Percentiles rank a stretch among this genome's conserved stretches.
Evolutionary conservation across 2,329 filamentous ascomycete genomes (phyloP).

Genomic region (Colletotrichum nymphaeae): DNA sequence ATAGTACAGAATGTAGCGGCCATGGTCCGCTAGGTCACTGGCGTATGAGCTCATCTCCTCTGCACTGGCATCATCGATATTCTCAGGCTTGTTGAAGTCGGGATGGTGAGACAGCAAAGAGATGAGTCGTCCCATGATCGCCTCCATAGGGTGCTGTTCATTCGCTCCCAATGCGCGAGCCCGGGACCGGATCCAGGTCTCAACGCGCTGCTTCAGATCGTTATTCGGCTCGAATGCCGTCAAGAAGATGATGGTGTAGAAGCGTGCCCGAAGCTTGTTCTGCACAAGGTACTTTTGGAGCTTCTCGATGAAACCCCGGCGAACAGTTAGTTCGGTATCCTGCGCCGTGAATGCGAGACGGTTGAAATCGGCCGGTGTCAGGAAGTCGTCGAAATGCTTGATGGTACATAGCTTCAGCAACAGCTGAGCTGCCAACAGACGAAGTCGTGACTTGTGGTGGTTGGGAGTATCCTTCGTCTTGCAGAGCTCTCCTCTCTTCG

Average conservation of each 20-base stretch:
- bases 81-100: slow-evolving; percentile 72
- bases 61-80: slow-evolving; percentile 11
- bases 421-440: slow-evolving; percentile 83
- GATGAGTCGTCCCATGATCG: slow-evolving; percentile 82
- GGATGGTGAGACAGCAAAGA: slow-evolving; percentile 94
- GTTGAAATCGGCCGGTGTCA: slow-evolving; percentile 82
- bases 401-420: slow-evolving; percentile 86
- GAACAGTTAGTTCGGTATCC: slow-evolving; percentile 79
- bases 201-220: slow-evolving; percentile 78
- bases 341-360: slow-evolving; percentile 84
- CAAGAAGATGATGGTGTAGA: slow-evolving; percentile 90
- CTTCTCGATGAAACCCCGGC: slow-evolving; percentile 82
- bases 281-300: slow-evolving; percentile 91
- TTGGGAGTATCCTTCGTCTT: slow-evolving; percentile 80
- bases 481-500: slow-evolving; percentile 82
- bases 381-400: slow-evolving; percentile 79
- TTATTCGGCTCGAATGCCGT: slow-evolving; percentile 88
- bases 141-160: slow-evolving; percentile 78
- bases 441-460: slow-evolving; percentile 82
- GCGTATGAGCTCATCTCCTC: slow-evolving; percentile 51
- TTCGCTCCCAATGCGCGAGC: slow-evolving; percentile 72
- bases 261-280: slow-evolving; percentile 76
- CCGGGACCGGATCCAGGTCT: slow-evolving; percentile 90
- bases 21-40: slow-evolving; percentile 82
- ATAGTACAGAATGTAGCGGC: slow-evolving; percentile 91